Base-by-base conservation (phyloP, 306 rosid genomes). In the Canavalia ensiformis region DNA sequence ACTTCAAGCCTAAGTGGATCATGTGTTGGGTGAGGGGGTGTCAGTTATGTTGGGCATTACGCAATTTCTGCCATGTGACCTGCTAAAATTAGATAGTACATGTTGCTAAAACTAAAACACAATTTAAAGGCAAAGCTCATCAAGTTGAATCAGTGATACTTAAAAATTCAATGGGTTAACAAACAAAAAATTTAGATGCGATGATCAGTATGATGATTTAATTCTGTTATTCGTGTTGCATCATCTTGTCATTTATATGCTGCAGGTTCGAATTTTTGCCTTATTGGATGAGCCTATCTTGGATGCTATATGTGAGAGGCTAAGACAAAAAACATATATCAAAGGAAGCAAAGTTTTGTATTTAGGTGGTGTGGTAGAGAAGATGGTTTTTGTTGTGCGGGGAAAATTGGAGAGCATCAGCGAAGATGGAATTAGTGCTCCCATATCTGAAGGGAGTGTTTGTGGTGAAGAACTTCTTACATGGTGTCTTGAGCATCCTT, bases 401-500 rank as follows among this genome's bases (percentile, higher is more conserved):
- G 98, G 98, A 25, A 88, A 85, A 87, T 80, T 91, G 87, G 92
- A 85, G 87, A 92, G 97, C 86, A 33, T 62, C 6, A 92, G 93
- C 37, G 95, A 88, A 80, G 94, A 90, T 76, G 92, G 94, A 77
- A 88, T 44, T 64, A 39, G 84, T 50, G 84, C 87, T 76, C 83
- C 91, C 8, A 78, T 95, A 74, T 80, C 84, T 31, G 98, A 90
- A 84, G 97, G 97, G 25, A 92, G 89, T 74, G 95, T 80, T 33
- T 95, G 97, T 51, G 98, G 98, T 6, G 98, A 95, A 85, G 98
- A 95, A 75, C 97, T 92, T 73, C 91, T 95, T 18, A 70, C 92
- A 65, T 91, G 97, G 97, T 91, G 91, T 86, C 95, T 95, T 9
- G 97, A 92, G 83, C 95, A 89, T 86, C 77, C 90, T 82, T 92